Evolutionary conservation across 805 yeast species (phyloP), one percentile per base, ranked within the genome.

Genomic region (Wickerhamiella siamensis): DNA sequence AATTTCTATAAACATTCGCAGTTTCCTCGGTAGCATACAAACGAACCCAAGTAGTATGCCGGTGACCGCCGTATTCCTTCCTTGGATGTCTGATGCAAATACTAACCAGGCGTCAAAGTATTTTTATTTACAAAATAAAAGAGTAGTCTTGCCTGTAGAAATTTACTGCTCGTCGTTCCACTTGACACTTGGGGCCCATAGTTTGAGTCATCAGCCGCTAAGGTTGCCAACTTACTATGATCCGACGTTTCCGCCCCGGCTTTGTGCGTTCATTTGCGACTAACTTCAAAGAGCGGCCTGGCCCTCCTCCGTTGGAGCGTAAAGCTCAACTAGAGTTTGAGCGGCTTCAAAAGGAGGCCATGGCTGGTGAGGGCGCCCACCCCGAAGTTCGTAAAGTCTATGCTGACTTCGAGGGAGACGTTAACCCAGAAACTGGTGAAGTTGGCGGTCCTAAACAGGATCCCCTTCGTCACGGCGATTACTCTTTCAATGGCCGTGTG

Each of bases 401-500:
- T 42, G 94, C 95, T 2, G 98, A 91, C 55, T 91, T 91, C 57
- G 95, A 87, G 61, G 98, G 98, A 1, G 87, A 86, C 47, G 75
- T 70, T 15, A 91, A 91, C 57, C 98, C 98, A 0, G 71, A 57
- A 39, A 91, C 98, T 1, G 98, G 98, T 3, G 98, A 91, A 62
- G 69, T 79, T 18, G 95, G 95, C 38, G 98, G 98, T 0, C 98
- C 98, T 20, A 91, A 91, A 56, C 97, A 91, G 60, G 96, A 91
- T 56, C 98, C 98, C 0, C 68, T 84, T 48, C 75, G 77, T 53
- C 88, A 83, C 53, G 86, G 86, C 15, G 97, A 87, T 53, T 91
- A 93, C 74, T 79, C 95, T 6, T 91, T 79, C 60, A 88, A 91
- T 56, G 98, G 98, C 0, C 74, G 97, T 57, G 95, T 84, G 24